Evolutionary conservation across 23 red algal genomes (phyloP).

Genomic region (Gracilaria caudata): DNA sequence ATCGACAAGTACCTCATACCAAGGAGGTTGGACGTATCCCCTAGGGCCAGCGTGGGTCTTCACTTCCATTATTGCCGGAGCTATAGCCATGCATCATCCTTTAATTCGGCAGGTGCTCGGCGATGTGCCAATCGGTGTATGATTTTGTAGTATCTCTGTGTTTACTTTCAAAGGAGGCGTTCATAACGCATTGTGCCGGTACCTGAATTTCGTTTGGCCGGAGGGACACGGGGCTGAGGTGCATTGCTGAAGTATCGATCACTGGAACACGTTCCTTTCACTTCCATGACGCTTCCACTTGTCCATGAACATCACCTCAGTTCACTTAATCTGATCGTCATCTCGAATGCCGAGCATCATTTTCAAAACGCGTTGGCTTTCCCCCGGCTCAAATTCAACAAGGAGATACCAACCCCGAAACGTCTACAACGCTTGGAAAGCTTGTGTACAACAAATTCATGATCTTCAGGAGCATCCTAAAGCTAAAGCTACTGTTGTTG

Average conservation of each 20-base stretch:
- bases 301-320: background rate
- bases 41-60: too few species aligned
- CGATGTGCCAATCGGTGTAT: too few species aligned
- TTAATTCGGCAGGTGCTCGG: too few species aligned
- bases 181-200: background rate
- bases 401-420: too few species aligned
- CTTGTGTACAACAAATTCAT: background rate
- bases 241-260: background rate
- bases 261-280: background rate
- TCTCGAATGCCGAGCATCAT: background rate
- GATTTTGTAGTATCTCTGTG: too few species aligned
- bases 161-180: too few species aligned
- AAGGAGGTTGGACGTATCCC: background rate
- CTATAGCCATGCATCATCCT: too few species aligned
- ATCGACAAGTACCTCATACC: background rate
- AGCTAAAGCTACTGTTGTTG: background rate
- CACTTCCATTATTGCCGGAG: too few species aligned
- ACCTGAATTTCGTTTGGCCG: too few species aligned
- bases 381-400: background rate
- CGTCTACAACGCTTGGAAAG: background rate
- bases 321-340: background rate
- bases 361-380: background rate
- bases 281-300: slow-evolving; percentile 11
- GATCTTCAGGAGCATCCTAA: background rate
- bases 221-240: too few species aligned